Evolutionary conservation across 176 grass and related monocot genomes (phyloP).

Genomic region (Musa beccarii): DNA sequence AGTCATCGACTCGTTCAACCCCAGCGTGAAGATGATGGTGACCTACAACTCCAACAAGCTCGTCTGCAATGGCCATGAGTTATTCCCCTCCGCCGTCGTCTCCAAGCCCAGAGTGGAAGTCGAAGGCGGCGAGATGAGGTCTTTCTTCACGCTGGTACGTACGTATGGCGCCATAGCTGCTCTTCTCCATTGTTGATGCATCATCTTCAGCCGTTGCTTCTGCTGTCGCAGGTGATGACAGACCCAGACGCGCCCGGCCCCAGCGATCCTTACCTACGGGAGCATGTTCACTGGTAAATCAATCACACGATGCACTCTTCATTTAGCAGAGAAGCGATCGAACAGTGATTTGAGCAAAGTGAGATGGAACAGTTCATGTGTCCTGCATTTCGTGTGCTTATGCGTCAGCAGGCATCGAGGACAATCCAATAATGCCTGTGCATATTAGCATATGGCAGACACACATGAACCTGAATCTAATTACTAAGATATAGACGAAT

Average conservation of each 20-base stretch:
- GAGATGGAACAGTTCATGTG: too few relatives aligned
- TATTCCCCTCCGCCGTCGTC: slow-evolving; percentile 58
- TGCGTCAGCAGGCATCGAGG: too few relatives aligned
- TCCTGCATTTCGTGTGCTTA: too few relatives aligned
- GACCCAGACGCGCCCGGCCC: neutral
- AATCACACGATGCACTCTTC: neutral
- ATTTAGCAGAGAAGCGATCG: neutral
- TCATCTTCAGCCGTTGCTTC: neutral
- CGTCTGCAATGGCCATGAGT: slow-evolving; percentile 82
- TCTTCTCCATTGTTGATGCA: neutral
- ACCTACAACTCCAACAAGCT: slow-evolving; percentile 74
- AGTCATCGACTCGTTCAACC: slow-evolving; percentile 73
- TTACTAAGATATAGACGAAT: too few relatives aligned
- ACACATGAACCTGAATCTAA: too few relatives aligned
- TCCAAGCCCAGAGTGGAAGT: slow-evolving; percentile 67
- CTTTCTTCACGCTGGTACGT: slow-evolving; percentile 72
- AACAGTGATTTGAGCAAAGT: too few relatives aligned
- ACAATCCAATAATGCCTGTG: too few relatives aligned
- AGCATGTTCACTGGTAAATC: neutral
- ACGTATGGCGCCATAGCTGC: neutral
- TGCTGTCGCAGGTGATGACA: neutral
- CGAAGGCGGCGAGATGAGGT: slow-evolving; percentile 70
- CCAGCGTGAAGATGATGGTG: slow-evolving; percentile 60
- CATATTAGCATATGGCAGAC: too few relatives aligned
- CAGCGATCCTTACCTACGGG: neutral